A percentile compares a stretch with the other conserved stretches of the same genome.
Evolutionary conservation across 2,329 filamentous ascomycete species (phyloP).

Genomic region (Trichoderma hamatum): DNA sequence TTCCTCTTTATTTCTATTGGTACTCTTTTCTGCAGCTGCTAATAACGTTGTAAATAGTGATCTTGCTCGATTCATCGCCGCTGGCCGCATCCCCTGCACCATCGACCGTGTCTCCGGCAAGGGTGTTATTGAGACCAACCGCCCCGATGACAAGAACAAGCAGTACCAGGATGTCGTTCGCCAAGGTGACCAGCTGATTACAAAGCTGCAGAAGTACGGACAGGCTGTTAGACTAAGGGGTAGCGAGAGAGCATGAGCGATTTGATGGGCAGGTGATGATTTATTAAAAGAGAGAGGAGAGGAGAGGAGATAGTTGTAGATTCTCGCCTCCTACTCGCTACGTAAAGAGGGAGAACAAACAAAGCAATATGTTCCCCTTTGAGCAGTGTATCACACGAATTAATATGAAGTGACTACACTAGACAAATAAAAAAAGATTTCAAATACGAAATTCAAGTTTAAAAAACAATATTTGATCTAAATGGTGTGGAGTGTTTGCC

Average conservation of each 20-base stretch:
- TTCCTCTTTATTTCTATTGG: neutral
- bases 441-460: neutral
- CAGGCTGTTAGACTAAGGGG: slow-evolving; percentile 92
- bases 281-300: neutral
- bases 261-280: neutral
- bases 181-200: slow-evolving; percentile 96
- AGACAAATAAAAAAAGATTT: neutral
- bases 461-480: neutral
- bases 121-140: slow-evolving; percentile 96
- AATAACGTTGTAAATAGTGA: slow-evolving; percentile 59
- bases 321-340: neutral
- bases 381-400: neutral
- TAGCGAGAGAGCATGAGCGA: slow-evolving; percentile 78
- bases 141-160: slow-evolving; percentile 99
- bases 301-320: neutral
- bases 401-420: neutral
- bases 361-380: neutral
- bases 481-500: neutral
- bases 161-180: slow-evolving; percentile 98
- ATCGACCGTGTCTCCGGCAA: slow-evolving; percentile 97
- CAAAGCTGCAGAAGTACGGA: slow-evolving; percentile 98
- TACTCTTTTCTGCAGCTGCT: neutral
- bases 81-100: slow-evolving; percentile 90
- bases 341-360: neutral
- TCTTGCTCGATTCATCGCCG: slow-evolving; percentile 94